Evolutionary conservation across 805 yeast genomes (phyloP), one percentile per base, ranked within the genome.

Genomic region (Schizosaccharomyces lindneri): DNA sequence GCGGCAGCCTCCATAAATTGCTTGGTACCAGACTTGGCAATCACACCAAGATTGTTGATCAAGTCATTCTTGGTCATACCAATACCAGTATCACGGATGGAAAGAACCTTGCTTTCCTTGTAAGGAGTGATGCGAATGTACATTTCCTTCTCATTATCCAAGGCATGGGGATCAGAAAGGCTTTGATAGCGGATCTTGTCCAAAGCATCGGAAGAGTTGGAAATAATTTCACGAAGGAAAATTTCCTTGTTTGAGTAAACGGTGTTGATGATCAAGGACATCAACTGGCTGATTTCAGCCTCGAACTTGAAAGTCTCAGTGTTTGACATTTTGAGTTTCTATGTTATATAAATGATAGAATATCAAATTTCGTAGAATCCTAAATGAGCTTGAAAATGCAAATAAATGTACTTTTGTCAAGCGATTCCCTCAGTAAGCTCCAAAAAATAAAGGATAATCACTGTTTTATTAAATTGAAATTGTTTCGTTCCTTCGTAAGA

Each of bases 21-120:
- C 80, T 93, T 93, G 70, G 99, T 93, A 79, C 99, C 99, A 67
- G 99, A 93, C 79, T 93, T 93, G 73, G 99, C 99, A 73, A 93
- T 93, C 68, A 97, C 93, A 84, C 99, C 99, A 76, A 93, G 85
- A 80, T 93, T 93, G 84, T 94, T 93, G 72, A 93, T 90, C 73
- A 93, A 81, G 73, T 93, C 99, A 68, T 96, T 94, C 80, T 93
- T 93, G 78, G 99, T 93, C 96, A 93, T 88, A 89, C 99, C 99
- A 62, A 93, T 87, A 89, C 99, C 99, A 64, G 97, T 82, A 76
- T 93, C 99, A 79, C 97, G 88, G 74, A 93, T 85, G 78, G 93
- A 97, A 72, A 93, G 80, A 64, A 90, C 84, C 75, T 88, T 87
- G 72, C 83, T 81, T 69, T 93, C 98, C 75, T 95, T 95, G 74